Evolutionary conservation across 2,329 filamentous ascomycete species (phyloP), one percentile per base, ranked within the genome.

Genomic region (Pestalotiopsis sp.): DNA sequence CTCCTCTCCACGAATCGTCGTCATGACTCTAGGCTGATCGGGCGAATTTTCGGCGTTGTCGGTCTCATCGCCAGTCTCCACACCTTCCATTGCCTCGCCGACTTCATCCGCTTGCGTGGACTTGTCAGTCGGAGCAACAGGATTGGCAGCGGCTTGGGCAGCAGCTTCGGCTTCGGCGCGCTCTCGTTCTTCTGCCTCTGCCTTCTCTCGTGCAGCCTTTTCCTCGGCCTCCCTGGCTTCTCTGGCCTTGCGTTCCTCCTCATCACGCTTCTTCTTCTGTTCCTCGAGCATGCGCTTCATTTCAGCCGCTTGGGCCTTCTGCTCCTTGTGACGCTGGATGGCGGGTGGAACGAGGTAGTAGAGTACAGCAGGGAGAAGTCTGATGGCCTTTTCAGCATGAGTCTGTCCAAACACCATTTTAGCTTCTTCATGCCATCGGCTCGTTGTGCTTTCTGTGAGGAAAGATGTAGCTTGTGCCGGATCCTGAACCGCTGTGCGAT

Each of bases 341-440:
- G 95, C 95, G 25, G 93, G 91, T 56, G 96, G 96, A 2, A 95
- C 91, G 70, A 99, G 87, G 56, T 90, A 82, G 59, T 89, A 90
- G 56, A 94, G 84, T 31, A 99, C 87, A 2, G 89, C 87, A 72
- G 88, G 91, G 71, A 91, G 82, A 17, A 97, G 85, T 66, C 88
- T 88, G 70, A 88, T 85, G 2, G 90, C 87, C 76, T 92, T 92
- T 63, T 97, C 94, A 3, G 88, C 77, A 66, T 91, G 87, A 63
- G 82, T 85, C 25, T 84, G 81, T 31, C 93, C 92, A 79, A 96
- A 98, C 0, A 98, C 86, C 79, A 99, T 90, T 71, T 92, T 91
- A 9, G 94, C 91, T 79, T 98, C 97, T 76, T 98, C 94, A 76
- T 93, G 89, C 91, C 97, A 99, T 70, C 96, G 91, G 66, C 87